These are phyloP conservation scores for Leccinum pellstonianum DNA, from an alignment of 768 basidiomycete genomes.

Conservation along the genomic window DNA sequence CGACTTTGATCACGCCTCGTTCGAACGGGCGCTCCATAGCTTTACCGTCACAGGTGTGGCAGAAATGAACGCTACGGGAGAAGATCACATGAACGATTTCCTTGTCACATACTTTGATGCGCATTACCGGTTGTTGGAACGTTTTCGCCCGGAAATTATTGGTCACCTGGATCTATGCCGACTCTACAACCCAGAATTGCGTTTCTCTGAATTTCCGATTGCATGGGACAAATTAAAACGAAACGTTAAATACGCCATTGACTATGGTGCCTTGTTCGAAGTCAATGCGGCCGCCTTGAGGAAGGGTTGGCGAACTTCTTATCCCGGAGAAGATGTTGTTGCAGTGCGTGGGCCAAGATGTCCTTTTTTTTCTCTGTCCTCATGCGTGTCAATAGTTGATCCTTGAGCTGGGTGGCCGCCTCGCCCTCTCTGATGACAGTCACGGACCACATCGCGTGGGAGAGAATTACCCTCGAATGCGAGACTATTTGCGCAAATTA, in stretches of 20 bases:
- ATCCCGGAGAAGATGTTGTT: conserved; percentile 78
- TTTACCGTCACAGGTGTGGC: conserved; percentile 34
- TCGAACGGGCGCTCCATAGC: conserved; percentile 54
- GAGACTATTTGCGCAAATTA: conserved; percentile 60
- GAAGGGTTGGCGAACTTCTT: conserved; percentile 85
- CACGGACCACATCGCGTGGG: conserved; percentile 90
- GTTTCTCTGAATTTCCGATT: conserved; percentile 51
- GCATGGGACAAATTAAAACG: conserved; percentile 68
- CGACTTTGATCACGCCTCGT: conserved; percentile 83
- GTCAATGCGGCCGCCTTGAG: conserved; percentile 89
- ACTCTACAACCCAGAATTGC: conserved; percentile 68
- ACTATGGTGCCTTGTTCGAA: conserved; percentile 92
- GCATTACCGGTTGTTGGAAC: conserved; percentile 68
- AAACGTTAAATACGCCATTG: conserved; percentile 70
- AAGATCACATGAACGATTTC: conserved; percentile 43
- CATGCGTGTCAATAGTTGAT: conserved; percentile 55
- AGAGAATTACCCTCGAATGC: conserved; percentile 71
- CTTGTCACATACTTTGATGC: conserved; percentile 80
- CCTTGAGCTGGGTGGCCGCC: conserved; percentile 60
- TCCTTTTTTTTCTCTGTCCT: conserved; percentile 11
- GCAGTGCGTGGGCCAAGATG: conserved; percentile 49
- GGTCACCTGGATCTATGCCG: conserved; percentile 94
- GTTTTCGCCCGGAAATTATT: conserved; percentile 81
- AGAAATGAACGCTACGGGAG: conserved; percentile 23
- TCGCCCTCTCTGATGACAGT: conserved; percentile 93